A percentile compares a stretch with the other conserved stretches of the same genome.
These are phyloP conservation scores for Eucalyptus cloeziana DNA, from an alignment of 345 rosid genomes.

Conservation along the genomic window DNA sequence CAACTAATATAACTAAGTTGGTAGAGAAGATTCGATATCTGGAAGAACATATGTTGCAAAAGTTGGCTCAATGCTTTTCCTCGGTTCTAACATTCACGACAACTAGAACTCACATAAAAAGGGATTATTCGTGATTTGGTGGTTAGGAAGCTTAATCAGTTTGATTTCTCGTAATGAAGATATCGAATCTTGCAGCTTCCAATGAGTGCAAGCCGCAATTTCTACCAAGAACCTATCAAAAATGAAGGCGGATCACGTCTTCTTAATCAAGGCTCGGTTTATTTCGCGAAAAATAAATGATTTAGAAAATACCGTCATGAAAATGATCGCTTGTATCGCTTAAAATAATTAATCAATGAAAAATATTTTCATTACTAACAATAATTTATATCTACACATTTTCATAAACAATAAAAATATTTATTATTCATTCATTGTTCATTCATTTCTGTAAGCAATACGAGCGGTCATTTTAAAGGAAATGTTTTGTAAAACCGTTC, in stretches of 20 bases:
- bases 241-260: not conserved
- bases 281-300: accelerated
- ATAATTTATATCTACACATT: not conserved
- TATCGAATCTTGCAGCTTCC: not conserved
- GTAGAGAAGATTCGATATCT: not conserved
- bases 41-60: not conserved
- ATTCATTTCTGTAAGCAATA: not conserved
- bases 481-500: not conserved
- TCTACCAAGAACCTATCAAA: not conserved
- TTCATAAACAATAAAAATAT: not conserved
- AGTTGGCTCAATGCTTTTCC: not conserved
- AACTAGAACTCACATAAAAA: not conserved
- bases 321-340: not conserved
- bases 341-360: not conserved
- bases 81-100: not conserved
- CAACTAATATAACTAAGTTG: not conserved
- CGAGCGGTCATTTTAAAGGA: not conserved
- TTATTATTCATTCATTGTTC: not conserved
- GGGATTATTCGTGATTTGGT: not conserved
- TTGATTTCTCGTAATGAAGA: not conserved
- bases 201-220: not conserved
- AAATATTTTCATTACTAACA: not conserved
- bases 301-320: no score
- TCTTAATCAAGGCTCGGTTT: not conserved
- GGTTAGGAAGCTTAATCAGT: not conserved